Conservation (phyloP, 768 basidiomycete genomes). For the Tricholoma terreum region DNA sequence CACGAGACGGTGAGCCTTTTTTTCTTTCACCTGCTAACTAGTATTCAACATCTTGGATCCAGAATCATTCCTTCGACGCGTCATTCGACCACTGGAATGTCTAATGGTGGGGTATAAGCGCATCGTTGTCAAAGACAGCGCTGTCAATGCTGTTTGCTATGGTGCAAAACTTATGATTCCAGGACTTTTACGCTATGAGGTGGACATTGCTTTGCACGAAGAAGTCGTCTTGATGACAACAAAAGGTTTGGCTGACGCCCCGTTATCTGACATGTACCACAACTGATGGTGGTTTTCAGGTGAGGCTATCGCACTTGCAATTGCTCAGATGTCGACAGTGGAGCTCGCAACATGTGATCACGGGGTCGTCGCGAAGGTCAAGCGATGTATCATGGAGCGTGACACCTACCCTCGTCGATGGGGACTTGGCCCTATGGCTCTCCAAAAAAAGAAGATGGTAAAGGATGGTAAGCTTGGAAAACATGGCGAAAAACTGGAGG, state of each 20-base stretch:
- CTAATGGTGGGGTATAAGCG: slow-evolving; percentile 96
- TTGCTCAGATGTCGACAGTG: slow-evolving; percentile 98
- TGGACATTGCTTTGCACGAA: slow-evolving; percentile 91
- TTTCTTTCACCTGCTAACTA: background rate
- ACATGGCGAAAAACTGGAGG: slow-evolving; percentile 85
- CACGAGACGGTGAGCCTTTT: slow-evolving; percentile 73
- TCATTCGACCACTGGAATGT: slow-evolving; percentile 91
- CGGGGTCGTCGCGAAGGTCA: slow-evolving; percentile 98
- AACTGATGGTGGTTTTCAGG: slow-evolving; percentile 36
- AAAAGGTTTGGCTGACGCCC: slow-evolving; percentile 58
- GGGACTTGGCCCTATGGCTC: slow-evolving; percentile 96
- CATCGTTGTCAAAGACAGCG: slow-evolving; percentile 98
- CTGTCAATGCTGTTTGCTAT: slow-evolving; percentile 98
- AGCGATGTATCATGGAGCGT: slow-evolving; percentile 99
- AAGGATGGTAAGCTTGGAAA: slow-evolving; percentile 98
- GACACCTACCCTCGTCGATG: slow-evolving; percentile 97
- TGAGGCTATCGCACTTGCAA: slow-evolving; percentile 91
- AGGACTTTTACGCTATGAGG: slow-evolving; percentile 93
- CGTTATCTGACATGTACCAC: slow-evolving; percentile 1
- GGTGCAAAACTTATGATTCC: slow-evolving; percentile 99
- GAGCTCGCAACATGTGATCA: slow-evolving; percentile 98
- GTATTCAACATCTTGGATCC: slow-evolving; percentile 5
- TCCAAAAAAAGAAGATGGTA: slow-evolving; percentile 97
- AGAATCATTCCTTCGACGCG: slow-evolving; percentile 97
- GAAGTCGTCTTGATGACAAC: slow-evolving; percentile 99